phyloP scores from a whole-genome alignment of 768 basidiomycete genomes.

The Lactifluus pinguis region DNA sequence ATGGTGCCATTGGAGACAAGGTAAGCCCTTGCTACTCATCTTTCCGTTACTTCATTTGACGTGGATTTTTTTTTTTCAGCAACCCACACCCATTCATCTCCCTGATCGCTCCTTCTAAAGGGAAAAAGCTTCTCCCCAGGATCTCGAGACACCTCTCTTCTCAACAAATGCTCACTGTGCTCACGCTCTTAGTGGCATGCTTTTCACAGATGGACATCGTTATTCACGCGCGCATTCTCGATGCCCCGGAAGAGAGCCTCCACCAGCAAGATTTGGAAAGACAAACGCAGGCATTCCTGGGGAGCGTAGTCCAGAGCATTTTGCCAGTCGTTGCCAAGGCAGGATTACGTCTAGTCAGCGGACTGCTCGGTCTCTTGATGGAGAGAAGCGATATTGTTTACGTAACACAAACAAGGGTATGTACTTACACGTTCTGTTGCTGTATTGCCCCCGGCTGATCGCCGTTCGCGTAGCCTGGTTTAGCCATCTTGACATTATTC shows the following conservation, averaged over 20 bases:
- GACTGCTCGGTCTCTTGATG: slow-evolving; percentile 74
- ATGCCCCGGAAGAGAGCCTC: slow-evolving; percentile 49
- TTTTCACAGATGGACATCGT: slow-evolving; percentile 94
- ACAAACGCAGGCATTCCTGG: slow-evolving; percentile 87
- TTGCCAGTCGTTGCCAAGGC: slow-evolving; percentile 73
- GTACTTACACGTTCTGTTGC: slow-evolving; percentile 23
- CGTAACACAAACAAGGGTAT: slow-evolving; percentile 73
- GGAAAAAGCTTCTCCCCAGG: slow-evolving; percentile 86
- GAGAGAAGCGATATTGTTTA: slow-evolving; percentile 66
- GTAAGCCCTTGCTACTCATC: slow-evolving; percentile 31
- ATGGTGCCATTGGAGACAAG: slow-evolving; percentile 91
- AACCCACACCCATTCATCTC: slow-evolving; percentile 96
- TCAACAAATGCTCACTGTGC: slow-evolving; percentile 72
- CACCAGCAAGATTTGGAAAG: slow-evolving; percentile 65
- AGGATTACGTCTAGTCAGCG: slow-evolving; percentile 73
- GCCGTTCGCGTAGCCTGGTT: slow-evolving; percentile 59
- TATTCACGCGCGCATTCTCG: slow-evolving; percentile 62
- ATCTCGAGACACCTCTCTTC: slow-evolving; percentile 75
- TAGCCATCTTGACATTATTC: slow-evolving; percentile 84
- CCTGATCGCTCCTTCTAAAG: slow-evolving; percentile 78
- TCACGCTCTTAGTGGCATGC: slow-evolving; percentile 89
- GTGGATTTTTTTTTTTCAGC: slow-evolving; percentile 31
- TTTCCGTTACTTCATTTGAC: not conserved
- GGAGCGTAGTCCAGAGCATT: slow-evolving; percentile 79
- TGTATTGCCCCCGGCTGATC: slow-evolving; percentile 10